phyloP scores from a whole-genome alignment of 345 rosid species.

The Atalantia buxifolia region DNA sequence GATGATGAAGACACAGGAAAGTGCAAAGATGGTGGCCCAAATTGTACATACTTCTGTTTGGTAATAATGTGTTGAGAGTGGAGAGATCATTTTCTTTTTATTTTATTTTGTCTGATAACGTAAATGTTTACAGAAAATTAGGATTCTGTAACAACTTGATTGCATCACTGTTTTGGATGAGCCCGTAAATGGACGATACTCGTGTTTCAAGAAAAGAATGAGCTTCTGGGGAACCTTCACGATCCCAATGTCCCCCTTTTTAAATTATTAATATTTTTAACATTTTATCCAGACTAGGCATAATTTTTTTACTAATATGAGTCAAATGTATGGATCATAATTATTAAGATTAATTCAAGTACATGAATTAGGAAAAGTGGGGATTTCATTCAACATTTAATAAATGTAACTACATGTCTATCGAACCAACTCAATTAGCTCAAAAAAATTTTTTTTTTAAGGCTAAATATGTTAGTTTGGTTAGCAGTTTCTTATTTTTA shows the following conservation, averaged over 20 bases:
- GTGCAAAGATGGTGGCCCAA: background rate
- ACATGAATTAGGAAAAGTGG: too few relatives aligned
- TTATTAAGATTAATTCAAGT: too few relatives aligned
- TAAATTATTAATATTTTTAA: too few relatives aligned
- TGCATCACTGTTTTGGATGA: conserved; percentile 23
- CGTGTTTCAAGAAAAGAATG: background rate
- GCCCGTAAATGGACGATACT: background rate
- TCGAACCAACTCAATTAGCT: too few relatives aligned
- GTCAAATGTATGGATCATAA: too few relatives aligned
- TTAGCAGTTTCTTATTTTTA: background rate
- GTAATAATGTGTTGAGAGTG: conserved; percentile 11
- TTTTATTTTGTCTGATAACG: background rate
- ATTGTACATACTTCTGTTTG: background rate
- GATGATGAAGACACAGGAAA: background rate
- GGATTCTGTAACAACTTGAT: background rate
- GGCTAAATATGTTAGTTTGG: background rate
- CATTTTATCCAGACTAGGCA: too few relatives aligned
- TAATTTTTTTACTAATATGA: too few relatives aligned
- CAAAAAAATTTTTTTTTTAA: too few relatives aligned
- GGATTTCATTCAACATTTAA: too few relatives aligned
- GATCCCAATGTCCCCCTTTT: too few relatives aligned
- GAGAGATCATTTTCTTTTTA: background rate
- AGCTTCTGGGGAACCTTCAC: too few relatives aligned
- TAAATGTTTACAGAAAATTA: background rate
- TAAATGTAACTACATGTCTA: too few relatives aligned